These are phyloP conservation scores for Boletellus emodensis DNA, from an alignment of 768 basidiomycete genomes.

Conservation along the genomic window DNA sequence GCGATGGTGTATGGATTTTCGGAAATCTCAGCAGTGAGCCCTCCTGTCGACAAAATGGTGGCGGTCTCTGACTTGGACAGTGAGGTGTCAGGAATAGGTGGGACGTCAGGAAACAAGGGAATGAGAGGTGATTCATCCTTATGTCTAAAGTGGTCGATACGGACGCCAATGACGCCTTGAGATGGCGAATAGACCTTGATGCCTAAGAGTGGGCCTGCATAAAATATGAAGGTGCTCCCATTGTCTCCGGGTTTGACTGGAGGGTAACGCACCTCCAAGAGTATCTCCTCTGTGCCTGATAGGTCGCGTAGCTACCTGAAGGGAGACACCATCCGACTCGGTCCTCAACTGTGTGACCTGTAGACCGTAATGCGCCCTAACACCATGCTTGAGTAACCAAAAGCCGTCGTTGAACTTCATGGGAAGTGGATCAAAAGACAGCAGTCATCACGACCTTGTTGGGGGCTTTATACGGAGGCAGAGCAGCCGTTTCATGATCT, in stretches of 20 bases:
- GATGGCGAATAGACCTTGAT: constrained; percentile 53
- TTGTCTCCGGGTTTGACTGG: neutral
- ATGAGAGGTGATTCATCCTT: constrained; percentile 44
- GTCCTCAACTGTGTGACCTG: constrained; percentile 51
- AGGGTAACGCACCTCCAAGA: constrained; percentile 42
- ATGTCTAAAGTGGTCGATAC: constrained; percentile 52
- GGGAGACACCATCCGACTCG: constrained; percentile 46
- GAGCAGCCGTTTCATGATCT: neutral
- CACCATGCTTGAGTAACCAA: constrained; percentile 61
- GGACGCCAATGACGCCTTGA: constrained; percentile 52
- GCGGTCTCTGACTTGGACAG: constrained; percentile 25
- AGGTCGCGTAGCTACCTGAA: constrained; percentile 58
- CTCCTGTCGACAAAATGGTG: constrained; percentile 42
- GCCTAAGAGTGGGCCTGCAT: constrained; percentile 16
- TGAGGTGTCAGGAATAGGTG: constrained; percentile 42
- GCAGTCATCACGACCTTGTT: neutral
- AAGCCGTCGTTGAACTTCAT: constrained; percentile 78
- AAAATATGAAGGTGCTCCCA: neutral
- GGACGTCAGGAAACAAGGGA: constrained; percentile 58
- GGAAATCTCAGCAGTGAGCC: constrained; percentile 49
- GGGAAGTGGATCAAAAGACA: neutral
- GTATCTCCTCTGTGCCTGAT: constrained; percentile 64
- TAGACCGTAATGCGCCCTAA: constrained; percentile 57
- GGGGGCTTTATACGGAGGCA: neutral
- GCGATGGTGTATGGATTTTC: constrained; percentile 60